Percentiles rank a stretch among this genome's conserved stretches.
These are phyloP conservation scores for Micractinium conductrix DNA, from an alignment of 139 green algal genomes.

Conservation along the genomic window DNA sequence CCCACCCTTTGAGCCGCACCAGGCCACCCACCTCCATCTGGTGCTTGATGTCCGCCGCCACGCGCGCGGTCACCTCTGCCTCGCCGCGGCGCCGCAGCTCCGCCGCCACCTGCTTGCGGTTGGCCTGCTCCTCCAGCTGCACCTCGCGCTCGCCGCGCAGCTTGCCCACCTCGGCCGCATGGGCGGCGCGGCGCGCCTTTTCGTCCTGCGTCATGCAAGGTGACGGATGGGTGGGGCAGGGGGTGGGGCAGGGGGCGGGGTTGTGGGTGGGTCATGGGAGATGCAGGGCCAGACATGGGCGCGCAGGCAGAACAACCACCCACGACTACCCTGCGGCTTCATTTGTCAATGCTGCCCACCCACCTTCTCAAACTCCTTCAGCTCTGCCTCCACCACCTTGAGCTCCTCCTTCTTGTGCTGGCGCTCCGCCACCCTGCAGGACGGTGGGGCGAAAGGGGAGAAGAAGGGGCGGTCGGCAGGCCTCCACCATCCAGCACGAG, in stretches of 20 bases:
- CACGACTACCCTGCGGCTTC: neutral
- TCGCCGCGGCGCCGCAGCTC: constrained; percentile 23
- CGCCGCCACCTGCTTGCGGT: neutral
- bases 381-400: neutral
- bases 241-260: no score
- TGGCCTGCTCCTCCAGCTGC: constrained; percentile 37
- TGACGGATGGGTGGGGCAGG: no score
- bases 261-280: no score
- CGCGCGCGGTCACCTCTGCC: constrained; percentile 16
- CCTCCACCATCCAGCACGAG: no score
- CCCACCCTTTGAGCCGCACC: neutral
- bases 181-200: neutral
- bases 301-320: neutral
- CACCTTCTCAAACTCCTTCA: constrained; percentile 25
- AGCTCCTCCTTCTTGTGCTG: constrained; percentile 25
- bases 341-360: neutral
- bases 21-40: constrained; percentile 23
- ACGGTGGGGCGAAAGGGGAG: no score
- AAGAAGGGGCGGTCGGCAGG: no score
- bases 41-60: constrained; percentile 22
- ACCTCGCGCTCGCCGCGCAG: constrained; percentile 22
- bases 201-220: neutral
- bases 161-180: neutral
- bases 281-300: neutral
- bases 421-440: constrained; percentile 17